phyloP scores from a whole-genome alignment of 495 filamentous ascomycete genomes.

The Penicillium longicatenatum region DNA sequence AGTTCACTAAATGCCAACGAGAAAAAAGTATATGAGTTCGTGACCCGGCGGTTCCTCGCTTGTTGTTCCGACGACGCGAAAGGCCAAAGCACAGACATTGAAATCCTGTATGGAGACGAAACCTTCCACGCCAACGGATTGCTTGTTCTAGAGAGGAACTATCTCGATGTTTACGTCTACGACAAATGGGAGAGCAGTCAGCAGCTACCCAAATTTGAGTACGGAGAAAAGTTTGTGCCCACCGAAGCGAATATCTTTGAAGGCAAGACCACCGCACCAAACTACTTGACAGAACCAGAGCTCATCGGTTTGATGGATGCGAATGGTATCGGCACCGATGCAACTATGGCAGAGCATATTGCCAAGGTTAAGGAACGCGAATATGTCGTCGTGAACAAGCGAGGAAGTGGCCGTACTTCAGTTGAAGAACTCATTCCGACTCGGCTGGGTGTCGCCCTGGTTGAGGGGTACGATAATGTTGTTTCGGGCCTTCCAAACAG shows the following conservation, averaged over 20 bases:
- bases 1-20: conserved; percentile 64
- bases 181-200: conserved; percentile 92
- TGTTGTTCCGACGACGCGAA: conserved; percentile 95
- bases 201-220: conserved; percentile 73
- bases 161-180: conserved; percentile 93
- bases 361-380: conserved; percentile 87
- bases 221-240: conserved; percentile 81
- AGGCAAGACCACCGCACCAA: conserved; percentile 80
- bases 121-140: conserved; percentile 77
- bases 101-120: conserved; percentile 83
- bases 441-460: conserved; percentile 82
- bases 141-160: conserved; percentile 86
- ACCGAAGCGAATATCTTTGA: conserved; percentile 87
- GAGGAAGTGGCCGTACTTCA: conserved; percentile 54
- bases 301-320: conserved; percentile 98
- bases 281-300: conserved; percentile 91
- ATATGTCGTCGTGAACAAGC: conserved; percentile 72
- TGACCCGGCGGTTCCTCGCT: conserved; percentile 90
- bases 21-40: conserved; percentile 85
- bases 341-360: conserved; percentile 99
- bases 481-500: conserved; percentile 65
- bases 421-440: conserved; percentile 90
- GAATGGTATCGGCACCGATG: conserved; percentile 97
- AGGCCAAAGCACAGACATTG: conserved; percentile 80
- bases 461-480: conserved; percentile 91